Conservation (phyloP, 2,329 filamentous ascomycete genomes). For the Zopfia rhizophila region DNA sequence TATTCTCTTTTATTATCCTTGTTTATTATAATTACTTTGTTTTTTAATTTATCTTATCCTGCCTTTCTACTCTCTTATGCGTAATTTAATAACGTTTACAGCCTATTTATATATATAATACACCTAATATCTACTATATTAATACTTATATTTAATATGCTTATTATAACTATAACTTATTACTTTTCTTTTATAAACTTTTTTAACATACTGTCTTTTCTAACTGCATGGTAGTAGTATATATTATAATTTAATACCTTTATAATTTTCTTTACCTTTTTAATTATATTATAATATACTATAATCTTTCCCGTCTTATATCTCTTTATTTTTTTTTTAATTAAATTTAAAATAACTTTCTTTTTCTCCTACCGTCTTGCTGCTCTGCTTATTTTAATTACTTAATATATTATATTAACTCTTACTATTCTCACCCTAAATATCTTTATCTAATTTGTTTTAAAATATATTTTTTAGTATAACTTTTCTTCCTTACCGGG, state of each 20-base stretch:
- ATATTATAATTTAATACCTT: too few relatives aligned
- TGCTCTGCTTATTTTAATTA: too few relatives aligned
- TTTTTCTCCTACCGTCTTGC: too few relatives aligned
- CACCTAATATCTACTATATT: conserved; percentile 14
- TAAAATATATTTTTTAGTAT: conserved; percentile 17
- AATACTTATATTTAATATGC: conserved; percentile 22
- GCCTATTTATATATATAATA: conserved; percentile 19
- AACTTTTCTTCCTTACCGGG: conserved; percentile 28
- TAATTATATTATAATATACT: too few relatives aligned
- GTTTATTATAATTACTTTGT: conserved; percentile 14
- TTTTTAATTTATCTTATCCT: conserved; percentile 8
- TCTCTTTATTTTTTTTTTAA: too few relatives aligned
- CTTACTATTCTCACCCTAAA: conserved; percentile 18
- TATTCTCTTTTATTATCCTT: too few relatives aligned
- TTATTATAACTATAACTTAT: conserved; percentile 21
- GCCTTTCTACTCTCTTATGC: conserved; percentile 17
- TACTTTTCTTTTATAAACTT: too few relatives aligned
- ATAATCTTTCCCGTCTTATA: too few relatives aligned
- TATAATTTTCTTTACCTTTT: too few relatives aligned
- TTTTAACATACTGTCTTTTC: conserved; percentile 20
- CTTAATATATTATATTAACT: too few relatives aligned
- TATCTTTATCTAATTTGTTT: conserved; percentile 18
- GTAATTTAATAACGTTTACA: conserved; percentile 15
- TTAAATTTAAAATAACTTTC: too few relatives aligned
- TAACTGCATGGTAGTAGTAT: conserved; percentile 8